A percentile compares a stretch with the other conserved stretches of the same genome.
phyloP scores from a whole-genome alignment of 768 basidiomycete species.

The Lactarius hatsudake region DNA sequence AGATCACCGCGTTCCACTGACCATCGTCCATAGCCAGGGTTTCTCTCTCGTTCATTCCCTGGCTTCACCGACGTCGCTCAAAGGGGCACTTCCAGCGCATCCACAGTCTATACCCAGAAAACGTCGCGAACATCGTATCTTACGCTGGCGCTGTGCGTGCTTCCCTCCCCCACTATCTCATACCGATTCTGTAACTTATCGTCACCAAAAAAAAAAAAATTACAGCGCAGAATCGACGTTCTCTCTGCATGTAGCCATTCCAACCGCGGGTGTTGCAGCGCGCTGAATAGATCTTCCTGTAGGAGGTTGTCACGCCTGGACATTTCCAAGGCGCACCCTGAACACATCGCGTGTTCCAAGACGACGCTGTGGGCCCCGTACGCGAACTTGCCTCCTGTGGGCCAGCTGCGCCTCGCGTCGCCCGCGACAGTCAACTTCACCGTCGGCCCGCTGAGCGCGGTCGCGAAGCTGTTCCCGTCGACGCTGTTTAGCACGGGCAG shows the following conservation, averaged over 20 bases:
- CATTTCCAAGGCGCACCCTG: slow-evolving; percentile 64
- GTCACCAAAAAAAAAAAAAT: background rate
- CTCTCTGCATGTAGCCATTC: slow-evolving; percentile 34
- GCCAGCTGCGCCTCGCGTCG: slow-evolving; percentile 74
- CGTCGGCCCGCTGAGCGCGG: slow-evolving; percentile 47
- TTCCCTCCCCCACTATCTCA: background rate
- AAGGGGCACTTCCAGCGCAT: slow-evolving; percentile 44
- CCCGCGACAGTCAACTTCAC: slow-evolving; percentile 60
- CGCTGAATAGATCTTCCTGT: slow-evolving; percentile 29
- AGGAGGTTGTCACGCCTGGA: slow-evolving; percentile 84
- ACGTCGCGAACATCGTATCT: slow-evolving; percentile 41
- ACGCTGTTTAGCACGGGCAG: slow-evolving; percentile 78
- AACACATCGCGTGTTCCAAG: slow-evolving; percentile 65
- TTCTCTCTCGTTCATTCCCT: slow-evolving; percentile 43
- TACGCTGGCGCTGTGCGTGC: slow-evolving; percentile 45
- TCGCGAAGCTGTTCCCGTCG: slow-evolving; percentile 52
- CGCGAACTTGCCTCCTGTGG: slow-evolving; percentile 75
- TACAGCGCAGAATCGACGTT: slow-evolving; percentile 49
- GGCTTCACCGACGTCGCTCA: slow-evolving; percentile 38
- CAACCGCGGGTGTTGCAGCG: background rate
- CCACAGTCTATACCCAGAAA: slow-evolving; percentile 36
- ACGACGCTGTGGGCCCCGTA: slow-evolving; percentile 56
- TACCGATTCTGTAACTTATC: background rate
- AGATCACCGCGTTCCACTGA: slow-evolving; percentile 50
- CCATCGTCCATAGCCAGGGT: slow-evolving; percentile 48